Conservation (phyloP, 208 protist genomes). For the Vickermania spadyakhi region DNA sequence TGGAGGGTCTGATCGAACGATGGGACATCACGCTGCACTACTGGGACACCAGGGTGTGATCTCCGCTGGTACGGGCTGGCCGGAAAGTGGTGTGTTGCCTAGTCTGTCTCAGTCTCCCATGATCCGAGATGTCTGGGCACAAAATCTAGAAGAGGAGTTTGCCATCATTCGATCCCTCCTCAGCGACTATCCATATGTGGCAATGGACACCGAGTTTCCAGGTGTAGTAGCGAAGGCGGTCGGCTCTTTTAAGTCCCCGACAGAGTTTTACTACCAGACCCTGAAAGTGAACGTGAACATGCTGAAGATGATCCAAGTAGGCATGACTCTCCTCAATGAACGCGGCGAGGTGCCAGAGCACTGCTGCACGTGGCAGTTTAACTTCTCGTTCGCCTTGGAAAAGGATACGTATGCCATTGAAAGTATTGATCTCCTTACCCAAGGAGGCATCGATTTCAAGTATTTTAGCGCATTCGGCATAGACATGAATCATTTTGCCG, state of each 20-base stretch:
- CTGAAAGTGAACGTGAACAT: slow-evolving; percentile 98
- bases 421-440: slow-evolving; percentile 94
- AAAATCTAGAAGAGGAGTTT: slow-evolving; percentile 97
- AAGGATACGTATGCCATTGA: slow-evolving; percentile 97
- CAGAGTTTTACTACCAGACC: slow-evolving; percentile 97
- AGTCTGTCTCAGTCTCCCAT: slow-evolving; percentile 80
- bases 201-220: slow-evolving; percentile 99
- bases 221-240: slow-evolving; percentile 96
- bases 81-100: too few relatives aligned
- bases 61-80: too few relatives aligned
- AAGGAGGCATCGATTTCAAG: slow-evolving; percentile 97
- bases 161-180: slow-evolving; percentile 90
- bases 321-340: slow-evolving; percentile 96
- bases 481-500: slow-evolving; percentile 94
- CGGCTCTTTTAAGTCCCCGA: slow-evolving; percentile 89
- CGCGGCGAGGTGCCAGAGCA: slow-evolving; percentile 93
- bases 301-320: slow-evolving; percentile 99
- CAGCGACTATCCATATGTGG: slow-evolving; percentile 95
- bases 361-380: slow-evolving; percentile 99
- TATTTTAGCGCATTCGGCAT: slow-evolving; percentile 93
- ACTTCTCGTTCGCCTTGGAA: slow-evolving; percentile 97
- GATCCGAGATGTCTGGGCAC: slow-evolving; percentile 95
- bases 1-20: too few relatives aligned
- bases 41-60: too few relatives aligned
- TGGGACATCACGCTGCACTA: too few relatives aligned